These are phyloP conservation scores for Podaxis pistillaris DNA, from an alignment of 768 basidiomycete genomes.

Conservation along the genomic window DNA sequence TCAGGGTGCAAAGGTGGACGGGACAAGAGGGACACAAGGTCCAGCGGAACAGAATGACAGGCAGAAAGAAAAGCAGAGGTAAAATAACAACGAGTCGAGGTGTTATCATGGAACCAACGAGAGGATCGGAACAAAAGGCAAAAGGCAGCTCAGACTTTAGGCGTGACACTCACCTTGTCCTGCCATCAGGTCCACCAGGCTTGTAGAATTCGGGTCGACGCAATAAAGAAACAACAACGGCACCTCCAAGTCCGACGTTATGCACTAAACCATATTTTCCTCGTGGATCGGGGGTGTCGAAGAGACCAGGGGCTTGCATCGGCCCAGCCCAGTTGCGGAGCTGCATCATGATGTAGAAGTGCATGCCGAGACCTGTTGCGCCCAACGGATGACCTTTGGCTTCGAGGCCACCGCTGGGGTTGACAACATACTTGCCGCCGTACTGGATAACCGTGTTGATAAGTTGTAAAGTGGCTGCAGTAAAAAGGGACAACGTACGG, in stretches of 20 bases:
- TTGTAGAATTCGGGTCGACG: constrained; percentile 77
- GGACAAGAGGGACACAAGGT: background rate
- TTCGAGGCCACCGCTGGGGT: constrained; percentile 83
- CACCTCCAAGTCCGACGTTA: constrained; percentile 81
- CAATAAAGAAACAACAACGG: constrained; percentile 73
- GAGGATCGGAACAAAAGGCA: too few relatives aligned
- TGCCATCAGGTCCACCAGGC: constrained; percentile 64
- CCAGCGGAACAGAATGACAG: too few relatives aligned
- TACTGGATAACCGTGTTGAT: constrained; percentile 41
- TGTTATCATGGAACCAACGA: too few relatives aligned
- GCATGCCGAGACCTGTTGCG: constrained; percentile 83
- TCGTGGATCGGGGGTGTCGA: constrained; percentile 57
- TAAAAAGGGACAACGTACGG: constrained; percentile 43
- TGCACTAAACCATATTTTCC: constrained; percentile 83
- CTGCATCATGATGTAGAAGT: constrained; percentile 86
- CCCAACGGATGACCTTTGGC: constrained; percentile 89
- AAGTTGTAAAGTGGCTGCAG: background rate
- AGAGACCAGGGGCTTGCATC: constrained; percentile 77
- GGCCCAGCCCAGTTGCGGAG: constrained; percentile 78
- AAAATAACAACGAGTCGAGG: too few relatives aligned
- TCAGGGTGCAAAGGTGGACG: background rate
- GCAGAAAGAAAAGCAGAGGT: too few relatives aligned
- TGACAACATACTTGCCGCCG: constrained; percentile 82
- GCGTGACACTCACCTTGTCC: constrained; percentile 46
- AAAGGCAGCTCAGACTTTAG: too few relatives aligned